Conservation (phyloP, 1,284 basidiomycete species). For the Mycena sp. region DNA sequence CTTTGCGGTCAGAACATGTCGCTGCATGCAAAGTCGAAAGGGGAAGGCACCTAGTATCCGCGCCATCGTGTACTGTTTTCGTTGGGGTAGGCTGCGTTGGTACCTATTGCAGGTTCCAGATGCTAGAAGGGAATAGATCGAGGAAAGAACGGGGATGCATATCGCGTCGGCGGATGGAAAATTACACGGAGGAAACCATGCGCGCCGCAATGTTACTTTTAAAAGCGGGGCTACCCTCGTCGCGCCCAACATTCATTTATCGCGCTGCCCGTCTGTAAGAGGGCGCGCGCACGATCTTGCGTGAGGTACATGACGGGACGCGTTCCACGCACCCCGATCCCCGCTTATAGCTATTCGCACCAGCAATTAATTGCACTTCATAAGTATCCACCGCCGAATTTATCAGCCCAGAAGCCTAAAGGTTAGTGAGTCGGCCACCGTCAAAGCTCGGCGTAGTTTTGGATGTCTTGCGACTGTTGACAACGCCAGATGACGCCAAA, state of each 20-base stretch:
- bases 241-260: background rate
- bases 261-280: background rate
- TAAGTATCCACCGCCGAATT: background rate
- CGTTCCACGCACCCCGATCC: conserved; percentile 1
- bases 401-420: background rate
- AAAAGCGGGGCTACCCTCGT: background rate
- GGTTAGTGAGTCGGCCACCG: background rate
- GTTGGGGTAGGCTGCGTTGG: background rate
- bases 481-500: conserved; percentile 1
- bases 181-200: background rate
- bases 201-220: background rate
- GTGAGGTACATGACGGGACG: background rate
- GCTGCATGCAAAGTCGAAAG: background rate
- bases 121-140: background rate
- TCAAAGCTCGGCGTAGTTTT: conserved; percentile 6
- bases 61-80: background rate
- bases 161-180: background rate
- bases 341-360: conserved; percentile 6
- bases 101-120: background rate
- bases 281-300: background rate
- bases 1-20: background rate
- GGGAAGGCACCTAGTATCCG: background rate
- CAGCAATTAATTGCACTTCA: conserved; percentile 2
- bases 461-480: conserved; percentile 6
- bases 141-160: background rate